Evolutionary conservation across 805 yeast genomes (phyloP).

Genomic region (Suhomyces xylopsoci): DNA sequence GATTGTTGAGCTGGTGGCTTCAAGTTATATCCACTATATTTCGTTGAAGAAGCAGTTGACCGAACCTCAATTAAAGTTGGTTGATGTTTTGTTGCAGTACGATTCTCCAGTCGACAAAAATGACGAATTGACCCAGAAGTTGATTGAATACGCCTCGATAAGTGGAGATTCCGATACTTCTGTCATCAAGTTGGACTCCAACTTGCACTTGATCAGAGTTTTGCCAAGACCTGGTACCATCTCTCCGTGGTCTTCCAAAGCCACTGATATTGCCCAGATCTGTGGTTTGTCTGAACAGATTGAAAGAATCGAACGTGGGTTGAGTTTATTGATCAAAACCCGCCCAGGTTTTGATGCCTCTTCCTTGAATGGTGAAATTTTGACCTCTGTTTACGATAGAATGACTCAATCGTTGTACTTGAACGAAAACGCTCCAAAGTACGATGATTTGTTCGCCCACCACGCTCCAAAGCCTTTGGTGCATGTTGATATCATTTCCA

Average conservation of each 20-base stretch:
- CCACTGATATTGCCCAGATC: constrained; percentile 87
- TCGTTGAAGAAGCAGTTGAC: constrained; percentile 47
- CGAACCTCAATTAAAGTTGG: constrained; percentile 42
- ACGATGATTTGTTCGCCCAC: constrained; percentile 70
- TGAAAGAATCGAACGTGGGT: constrained; percentile 88
- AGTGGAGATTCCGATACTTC: constrained; percentile 22
- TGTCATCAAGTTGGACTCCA: constrained; percentile 22
- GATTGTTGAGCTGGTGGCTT: constrained; percentile 65
- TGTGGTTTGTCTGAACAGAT: constrained; percentile 74
- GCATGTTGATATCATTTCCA: constrained; percentile 59
- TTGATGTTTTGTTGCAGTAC: constrained; percentile 67
- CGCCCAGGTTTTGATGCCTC: constrained; percentile 52
- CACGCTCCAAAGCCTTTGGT: constrained; percentile 83
- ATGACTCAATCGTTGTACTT: constrained; percentile 80
- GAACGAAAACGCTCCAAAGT: constrained; percentile 58
- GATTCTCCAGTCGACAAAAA: constrained; percentile 60
- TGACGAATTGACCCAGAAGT: constrained; percentile 42
- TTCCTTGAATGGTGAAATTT: constrained; percentile 36
- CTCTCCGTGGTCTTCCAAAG: constrained; percentile 99
- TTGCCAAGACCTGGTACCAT: constrained; percentile 94
- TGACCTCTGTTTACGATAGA: constrained; percentile 80
- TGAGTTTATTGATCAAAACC: constrained; percentile 67
- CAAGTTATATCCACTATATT: constrained; percentile 80
- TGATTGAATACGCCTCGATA: constrained; percentile 30
- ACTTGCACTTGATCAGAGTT: constrained; percentile 62